A percentile compares a stretch with the other conserved stretches of the same genome.
phyloP scores from a whole-genome alignment of 805 yeast genomes.

The Candida parachauliodes region DNA sequence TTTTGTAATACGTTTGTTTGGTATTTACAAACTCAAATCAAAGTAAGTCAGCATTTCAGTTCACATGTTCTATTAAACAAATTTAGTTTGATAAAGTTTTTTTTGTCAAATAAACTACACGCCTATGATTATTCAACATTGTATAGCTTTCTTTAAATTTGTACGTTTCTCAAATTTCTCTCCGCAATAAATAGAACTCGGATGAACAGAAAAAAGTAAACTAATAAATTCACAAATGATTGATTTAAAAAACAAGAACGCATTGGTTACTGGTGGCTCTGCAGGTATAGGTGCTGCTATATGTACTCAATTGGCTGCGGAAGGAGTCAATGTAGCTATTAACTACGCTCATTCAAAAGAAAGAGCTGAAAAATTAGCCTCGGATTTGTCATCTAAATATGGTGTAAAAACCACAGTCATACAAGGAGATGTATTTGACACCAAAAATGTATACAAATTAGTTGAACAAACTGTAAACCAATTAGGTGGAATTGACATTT shows the following conservation, averaged over 20 bases:
- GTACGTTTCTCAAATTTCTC: no score
- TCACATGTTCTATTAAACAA: no score
- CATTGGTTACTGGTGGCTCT: conserved; percentile 18
- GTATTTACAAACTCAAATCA: no score
- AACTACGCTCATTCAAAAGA: conserved; percentile 27
- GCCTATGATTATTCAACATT: no score
- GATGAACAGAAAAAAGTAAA: no score
- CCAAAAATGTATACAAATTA: conserved; percentile 15
- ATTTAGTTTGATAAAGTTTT: no score
- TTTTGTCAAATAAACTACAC: no score
- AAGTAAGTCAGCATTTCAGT: no score
- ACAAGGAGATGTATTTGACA: conserved; percentile 23
- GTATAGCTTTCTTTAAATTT: no score
- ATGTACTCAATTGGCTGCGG: conserved; percentile 29
- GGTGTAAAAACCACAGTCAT: conserved; percentile 16
- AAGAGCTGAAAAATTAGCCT: conserved; percentile 24
- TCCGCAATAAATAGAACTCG: no score
- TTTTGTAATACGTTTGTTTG: no score
- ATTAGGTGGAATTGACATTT: conserved; percentile 32
- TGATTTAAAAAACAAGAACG: conserved; percentile 20
- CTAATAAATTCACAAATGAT: conserved; percentile 7
- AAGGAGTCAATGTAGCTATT: conserved; percentile 30
- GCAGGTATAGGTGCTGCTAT: conserved; percentile 34
- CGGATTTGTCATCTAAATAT: conserved; percentile 11
- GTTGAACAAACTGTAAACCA: conserved; percentile 20